phyloP scores from a whole-genome alignment of 352 stramenopile genomes.

The Phytophthora nicotianae region DNA sequence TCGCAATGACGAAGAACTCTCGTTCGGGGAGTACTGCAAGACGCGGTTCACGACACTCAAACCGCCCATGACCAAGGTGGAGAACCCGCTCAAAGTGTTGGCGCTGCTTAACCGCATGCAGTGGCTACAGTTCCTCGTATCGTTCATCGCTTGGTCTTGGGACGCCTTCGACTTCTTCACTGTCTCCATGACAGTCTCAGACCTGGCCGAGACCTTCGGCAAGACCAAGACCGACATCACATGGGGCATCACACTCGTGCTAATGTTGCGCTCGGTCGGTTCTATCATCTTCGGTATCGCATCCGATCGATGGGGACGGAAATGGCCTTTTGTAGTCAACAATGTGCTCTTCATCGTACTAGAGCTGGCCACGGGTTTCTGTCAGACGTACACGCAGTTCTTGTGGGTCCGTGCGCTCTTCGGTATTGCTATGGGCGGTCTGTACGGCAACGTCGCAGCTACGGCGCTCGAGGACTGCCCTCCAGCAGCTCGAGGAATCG shows the following conservation, averaged over 20 bases:
- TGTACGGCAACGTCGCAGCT: constrained; percentile 53
- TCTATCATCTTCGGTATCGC: constrained; percentile 50
- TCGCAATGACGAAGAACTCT: constrained; percentile 32
- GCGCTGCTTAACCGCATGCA: constrained; percentile 42
- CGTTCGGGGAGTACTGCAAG: constrained; percentile 41
- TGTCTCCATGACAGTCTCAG: constrained; percentile 54
- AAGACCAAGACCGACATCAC: constrained; percentile 57
- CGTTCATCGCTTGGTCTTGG: constrained; percentile 53
- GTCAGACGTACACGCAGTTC: constrained; percentile 48
- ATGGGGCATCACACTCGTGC: constrained; percentile 60
- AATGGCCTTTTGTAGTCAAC: constrained; percentile 51
- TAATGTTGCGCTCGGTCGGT: constrained; percentile 57
- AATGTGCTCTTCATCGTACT: constrained; percentile 51
- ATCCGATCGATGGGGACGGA: constrained; percentile 49
- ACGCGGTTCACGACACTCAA: constrained; percentile 53
- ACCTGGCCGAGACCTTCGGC: constrained; percentile 50
- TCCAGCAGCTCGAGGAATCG: constrained; percentile 43
- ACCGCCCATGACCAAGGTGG: constrained; percentile 35
- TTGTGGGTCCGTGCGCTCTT: constrained; percentile 38
- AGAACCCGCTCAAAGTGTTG: constrained; percentile 37
- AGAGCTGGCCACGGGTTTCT: constrained; percentile 48
- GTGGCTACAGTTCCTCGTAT: constrained; percentile 44
- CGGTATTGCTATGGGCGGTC: constrained; percentile 54
- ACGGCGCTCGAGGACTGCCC: constrained; percentile 55
- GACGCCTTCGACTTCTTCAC: constrained; percentile 72